Evolutionary conservation across 2,329 filamentous ascomycete genomes (phyloP), one percentile per base, ranked within the genome.

Genomic region (Orbilia brochopaga): DNA sequence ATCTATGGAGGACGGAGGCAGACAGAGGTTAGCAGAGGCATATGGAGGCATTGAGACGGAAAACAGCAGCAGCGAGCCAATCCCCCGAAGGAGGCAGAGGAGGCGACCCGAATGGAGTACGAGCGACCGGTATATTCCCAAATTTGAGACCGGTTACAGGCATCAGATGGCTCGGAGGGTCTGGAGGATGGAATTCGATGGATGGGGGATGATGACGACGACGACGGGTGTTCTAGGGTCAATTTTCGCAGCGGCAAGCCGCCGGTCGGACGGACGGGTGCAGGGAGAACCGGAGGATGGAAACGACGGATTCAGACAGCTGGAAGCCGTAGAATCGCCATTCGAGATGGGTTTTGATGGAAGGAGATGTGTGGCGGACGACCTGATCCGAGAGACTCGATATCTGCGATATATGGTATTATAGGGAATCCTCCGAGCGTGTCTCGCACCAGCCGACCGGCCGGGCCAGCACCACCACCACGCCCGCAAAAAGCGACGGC

Each of bases 351-450:
- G 13, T 60, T 56, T 65, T 42, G 67, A 65, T 61, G 59, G 56
- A 44, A 46, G 19, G 60, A 51, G 40, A 46, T 60, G 60, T 23
- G 54, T 65, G 67, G 60, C 58, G 67, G 67, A 56, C 23, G 67
- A 61, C 50, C 50, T 64, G 60, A 50, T 55, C 23, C 37, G 60
- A 60, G 66, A 72, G 50, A 72, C 67, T 72, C 67, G 67, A 72
- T 72, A 65, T 60, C 55, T 51, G 55, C 52, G 67, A 59, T 56
- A 58, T 57, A 69, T 54, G 63, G 58, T 70, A 56, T 72, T 51
- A 55, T 65, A 65, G 67, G 67, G 67, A 72, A 72, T 72, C 67
- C 67, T 72, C 67, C 67, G 67, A 65, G 48, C 67, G 67, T 72
- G 67, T 72, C 55, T 65, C 67, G 55, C 55, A 44, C 35, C 24